Base-by-base conservation (phyloP, 805 yeast genomes). In the Pichia californica region DNA sequence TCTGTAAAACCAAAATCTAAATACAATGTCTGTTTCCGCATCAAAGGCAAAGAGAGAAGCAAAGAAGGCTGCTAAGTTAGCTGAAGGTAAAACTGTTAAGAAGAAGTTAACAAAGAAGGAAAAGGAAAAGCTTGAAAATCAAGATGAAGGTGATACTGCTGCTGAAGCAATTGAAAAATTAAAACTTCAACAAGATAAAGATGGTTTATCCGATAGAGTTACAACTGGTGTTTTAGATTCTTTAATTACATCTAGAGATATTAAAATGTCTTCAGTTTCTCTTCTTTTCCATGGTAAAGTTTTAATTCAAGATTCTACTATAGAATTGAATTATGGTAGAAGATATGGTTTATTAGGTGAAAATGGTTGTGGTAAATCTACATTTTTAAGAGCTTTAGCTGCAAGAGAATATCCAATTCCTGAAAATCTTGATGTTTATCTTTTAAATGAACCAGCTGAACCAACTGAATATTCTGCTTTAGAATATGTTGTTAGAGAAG, bases 31-130 rank as follows among this genome's bases (percentile, higher is more conserved):
- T 46, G 76, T 81, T 53, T 91, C 98, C 45, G 81, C 96, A 53
- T 88, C 97, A 18, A 91, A 91, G 68, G 98, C 98, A 51, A 93
- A 91, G 73, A 87, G 99, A 82, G 97, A 91, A 53, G 96, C 95
- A 53, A 91, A 89, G 72, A 88, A 88, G 68, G 87, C 84, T 56
- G 94, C 89, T 70, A 88, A 89, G 69, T 84, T 83, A 55, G 94
- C 87, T 48, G 86, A 85, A 55, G 89, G 88, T 60, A 71, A 77
- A 60, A 68, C 74, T 50, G n/a, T n/a, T n/a, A 71, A 79, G 58
- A 71, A 77, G 69, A 83, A 77, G 70, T 77, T 82, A 65, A 76
- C 77, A 53, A 75, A 73, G 68, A 79, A 76, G 64, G 76, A 70
- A 40, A 52, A 54, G 52, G 64, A 59, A 47, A 60, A 60, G 57